Base-by-base conservation (phyloP, 768 basidiomycete genomes). In the Boletus edulis region DNA sequence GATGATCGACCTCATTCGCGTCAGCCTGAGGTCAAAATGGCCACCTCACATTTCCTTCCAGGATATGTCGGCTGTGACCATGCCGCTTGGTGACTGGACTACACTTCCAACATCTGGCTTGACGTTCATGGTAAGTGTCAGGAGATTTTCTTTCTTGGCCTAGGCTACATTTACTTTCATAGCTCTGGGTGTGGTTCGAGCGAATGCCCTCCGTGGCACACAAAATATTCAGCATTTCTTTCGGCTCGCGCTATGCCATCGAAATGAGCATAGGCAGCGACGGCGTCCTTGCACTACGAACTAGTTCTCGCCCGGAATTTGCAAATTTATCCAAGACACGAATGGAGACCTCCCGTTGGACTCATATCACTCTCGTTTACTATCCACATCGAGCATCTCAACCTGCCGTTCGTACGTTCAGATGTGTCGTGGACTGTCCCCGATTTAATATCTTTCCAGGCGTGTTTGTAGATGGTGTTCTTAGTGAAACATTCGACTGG, bases 1-100 rank as follows among this genome's bases (percentile, higher is more conserved):
- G 45, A 76, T 89, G 35, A 67, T 92, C 43, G 89, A 90, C 42
- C 70, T 91, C 27, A 76, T 93, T 50, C 81, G 87, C 8, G 77
- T 80, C 44, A 84, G 82, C 3, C 85, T 89, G 78, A 86, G 82
- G 67, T 83, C 84, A 38, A 79, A 83, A 34, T 93, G 91, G 91
- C 83, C 87, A 1, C 81, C 84, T 52, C 91, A 93, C 65, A 80
- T 94, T 56, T 87, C 83, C 3, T 72, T 92, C 61, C 83, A 84
- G 64, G 78, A 78, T 2, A 67, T 73, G 6, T 80, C 86, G 3
- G 72, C 80, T 10, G 59, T 91, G 7, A 72, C 75, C 4, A 66
- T 86, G 32, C 69, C 71, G 1, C 79, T 83, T 43, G 72, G 75
- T n/a, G 72, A 69, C n/a, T 65, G 69, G 35, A 80, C 78, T 55